These are phyloP conservation scores for Zasmidium citrigriseum DNA, from an alignment of 2,329 filamentous ascomycete genomes.

Conservation along the genomic window DNA sequence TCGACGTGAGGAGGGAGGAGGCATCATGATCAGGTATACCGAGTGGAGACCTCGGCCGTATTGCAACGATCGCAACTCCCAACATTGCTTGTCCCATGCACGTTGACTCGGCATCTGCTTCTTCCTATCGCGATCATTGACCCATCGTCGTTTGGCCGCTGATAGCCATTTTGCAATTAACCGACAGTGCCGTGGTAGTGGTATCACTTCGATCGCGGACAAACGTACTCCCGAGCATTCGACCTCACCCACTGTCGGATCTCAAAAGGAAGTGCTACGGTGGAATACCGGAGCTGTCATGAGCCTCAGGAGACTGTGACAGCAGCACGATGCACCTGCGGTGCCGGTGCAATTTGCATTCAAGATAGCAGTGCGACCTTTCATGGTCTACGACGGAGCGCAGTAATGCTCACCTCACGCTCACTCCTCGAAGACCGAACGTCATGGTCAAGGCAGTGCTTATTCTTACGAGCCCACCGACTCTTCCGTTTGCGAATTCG, in stretches of 20 bases:
- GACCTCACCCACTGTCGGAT: no score
- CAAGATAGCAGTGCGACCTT: no score
- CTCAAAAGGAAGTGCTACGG: background rate
- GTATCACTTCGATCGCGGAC: background rate
- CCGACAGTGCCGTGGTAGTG: no score
- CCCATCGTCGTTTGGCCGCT: background rate
- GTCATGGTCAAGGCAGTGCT: background rate
- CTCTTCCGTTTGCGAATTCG: background rate
- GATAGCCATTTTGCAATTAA: background rate
- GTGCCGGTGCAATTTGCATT: no score
- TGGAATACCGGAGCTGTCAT: background rate
- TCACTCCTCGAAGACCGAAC: background rate
- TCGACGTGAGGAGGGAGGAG: background rate
- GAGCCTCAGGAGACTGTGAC: background rate
- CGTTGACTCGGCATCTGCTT: slow-evolving; percentile 1
- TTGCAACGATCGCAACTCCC: background rate
- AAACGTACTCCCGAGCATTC: background rate
- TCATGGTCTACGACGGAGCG: background rate
- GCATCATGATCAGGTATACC: background rate
- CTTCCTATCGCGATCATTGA: background rate
- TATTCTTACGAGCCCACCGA: background rate
- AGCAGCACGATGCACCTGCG: background rate
- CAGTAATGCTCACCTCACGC: background rate
- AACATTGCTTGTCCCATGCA: slow-evolving; percentile 3
- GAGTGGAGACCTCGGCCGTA: slow-evolving; percentile 4